phyloP scores from a whole-genome alignment of 2,329 filamentous ascomycete species.

The Penicillium sp. region DNA sequence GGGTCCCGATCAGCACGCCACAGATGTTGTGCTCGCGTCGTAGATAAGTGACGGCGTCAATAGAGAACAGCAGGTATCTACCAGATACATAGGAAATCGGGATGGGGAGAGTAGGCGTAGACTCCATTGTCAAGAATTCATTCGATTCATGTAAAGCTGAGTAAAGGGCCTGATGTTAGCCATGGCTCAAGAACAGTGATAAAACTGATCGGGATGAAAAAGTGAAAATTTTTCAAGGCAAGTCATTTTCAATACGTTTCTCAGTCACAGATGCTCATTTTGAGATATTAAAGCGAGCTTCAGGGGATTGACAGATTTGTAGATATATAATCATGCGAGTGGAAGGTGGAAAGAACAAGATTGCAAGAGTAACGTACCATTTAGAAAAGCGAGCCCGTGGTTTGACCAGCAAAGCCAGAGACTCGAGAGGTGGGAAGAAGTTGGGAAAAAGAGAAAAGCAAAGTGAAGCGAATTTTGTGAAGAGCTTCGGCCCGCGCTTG shows the following conservation, averaged over 20 bases:
- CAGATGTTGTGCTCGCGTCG: constrained; percentile 82
- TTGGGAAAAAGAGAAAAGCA: constrained; percentile 11
- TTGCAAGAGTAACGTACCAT: constrained; percentile 37
- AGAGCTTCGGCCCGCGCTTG: constrained; percentile 24
- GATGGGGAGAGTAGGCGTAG: constrained; percentile 59
- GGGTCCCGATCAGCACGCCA: constrained; percentile 81
- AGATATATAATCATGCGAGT: constrained; percentile 66
- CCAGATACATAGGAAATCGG: constrained; percentile 80
- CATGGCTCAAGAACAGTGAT: constrained; percentile 12
- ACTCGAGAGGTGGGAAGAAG: constrained; percentile 18
- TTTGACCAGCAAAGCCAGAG: constrained; percentile 38
- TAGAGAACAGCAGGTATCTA: constrained; percentile 87
- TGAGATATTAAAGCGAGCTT: constrained; percentile 52
- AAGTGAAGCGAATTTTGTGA: constrained; percentile 26
- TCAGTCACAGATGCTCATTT: constrained; percentile 48
- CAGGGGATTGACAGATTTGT: constrained; percentile 85
- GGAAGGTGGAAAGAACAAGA: background rate
- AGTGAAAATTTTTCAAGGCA: constrained; percentile 16
- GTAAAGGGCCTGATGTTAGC: constrained; percentile 32
- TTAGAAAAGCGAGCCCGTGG: constrained; percentile 22
- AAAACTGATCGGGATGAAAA: background rate
- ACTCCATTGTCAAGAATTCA: constrained; percentile 34
- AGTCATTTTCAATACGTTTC: constrained; percentile 45
- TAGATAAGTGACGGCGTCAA: constrained; percentile 75
- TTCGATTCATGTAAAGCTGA: constrained; percentile 24